A percentile compares a stretch with the other conserved stretches of the same genome.
These are phyloP conservation scores for Priceomyces haplophilus DNA, from an alignment of 805 yeast genomes.

Conservation along the genomic window DNA sequence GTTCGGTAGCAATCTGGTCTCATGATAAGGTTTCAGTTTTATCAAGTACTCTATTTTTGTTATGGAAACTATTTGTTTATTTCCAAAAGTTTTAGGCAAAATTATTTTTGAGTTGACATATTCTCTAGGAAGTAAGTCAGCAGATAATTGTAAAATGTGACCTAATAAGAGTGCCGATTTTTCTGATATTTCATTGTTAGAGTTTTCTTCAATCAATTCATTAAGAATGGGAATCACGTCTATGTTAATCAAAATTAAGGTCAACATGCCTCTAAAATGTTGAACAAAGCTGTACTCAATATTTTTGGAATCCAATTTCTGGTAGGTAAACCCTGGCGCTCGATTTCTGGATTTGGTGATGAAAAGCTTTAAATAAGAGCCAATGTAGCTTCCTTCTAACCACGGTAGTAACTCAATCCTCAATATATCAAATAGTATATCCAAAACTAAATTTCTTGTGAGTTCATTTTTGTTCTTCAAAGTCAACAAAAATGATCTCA, in stretches of 20 bases:
- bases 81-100: constrained; percentile 12
- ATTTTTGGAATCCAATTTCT: constrained; percentile 6
- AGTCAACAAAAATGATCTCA: constrained; percentile 59
- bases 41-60: constrained; percentile 49
- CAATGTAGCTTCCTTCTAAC: constrained; percentile 28
- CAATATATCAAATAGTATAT: constrained; percentile 66
- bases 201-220: constrained; percentile 37
- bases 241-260: constrained; percentile 49
- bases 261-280: constrained; percentile 65
- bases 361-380: constrained; percentile 15
- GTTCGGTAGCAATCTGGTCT: constrained; percentile 13
- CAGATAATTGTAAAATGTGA: constrained; percentile 56
- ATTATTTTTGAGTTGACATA: constrained; percentile 21
- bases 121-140: constrained; percentile 52
- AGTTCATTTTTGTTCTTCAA: constrained; percentile 55
- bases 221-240: constrained; percentile 51
- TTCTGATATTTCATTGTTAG: constrained; percentile 44
- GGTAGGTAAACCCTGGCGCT: constrained; percentile 12
- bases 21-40: constrained; percentile 34
- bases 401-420: constrained; percentile 58
- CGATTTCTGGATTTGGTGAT: constrained; percentile 2
- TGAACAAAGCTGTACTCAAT: constrained; percentile 34
- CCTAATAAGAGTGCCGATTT: constrained; percentile 66
- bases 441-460: constrained; percentile 62
- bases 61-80: constrained; percentile 30